A percentile compares a stretch with the other conserved stretches of the same genome.
Evolutionary conservation across 164 flowering plant genomes (phyloP).

Genomic region (Amborella trichopoda): DNA sequence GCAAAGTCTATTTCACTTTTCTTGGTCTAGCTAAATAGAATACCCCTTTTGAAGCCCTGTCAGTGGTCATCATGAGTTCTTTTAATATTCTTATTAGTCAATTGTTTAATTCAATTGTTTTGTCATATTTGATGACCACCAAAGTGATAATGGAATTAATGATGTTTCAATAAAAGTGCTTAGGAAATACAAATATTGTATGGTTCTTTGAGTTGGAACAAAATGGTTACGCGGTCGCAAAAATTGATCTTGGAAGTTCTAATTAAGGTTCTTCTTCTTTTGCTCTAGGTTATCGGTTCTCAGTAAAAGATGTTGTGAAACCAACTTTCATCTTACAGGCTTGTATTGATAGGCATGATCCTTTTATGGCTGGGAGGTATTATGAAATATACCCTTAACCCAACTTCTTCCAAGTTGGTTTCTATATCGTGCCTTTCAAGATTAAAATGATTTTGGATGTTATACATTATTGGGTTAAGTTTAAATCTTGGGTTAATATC

Average conservation of each 20-base stretch:
- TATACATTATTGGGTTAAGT: too few relatives aligned
- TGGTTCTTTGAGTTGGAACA: too few relatives aligned
- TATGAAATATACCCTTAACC: constrained; percentile 1
- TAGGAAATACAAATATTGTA: not conserved
- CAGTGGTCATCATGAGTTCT: too few relatives aligned
- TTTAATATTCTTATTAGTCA: too few relatives aligned
- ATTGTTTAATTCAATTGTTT: not conserved
- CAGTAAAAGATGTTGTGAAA: constrained; percentile 34
- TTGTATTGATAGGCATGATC: constrained; percentile 31
- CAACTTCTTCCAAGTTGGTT: not conserved
- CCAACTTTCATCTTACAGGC: constrained; percentile 29
- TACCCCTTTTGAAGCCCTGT: too few relatives aligned
- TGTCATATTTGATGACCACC: not conserved
- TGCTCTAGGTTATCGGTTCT: constrained; percentile 39
- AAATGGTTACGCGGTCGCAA: too few relatives aligned
- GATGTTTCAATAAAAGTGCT: not conserved
- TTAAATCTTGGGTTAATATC: too few relatives aligned
- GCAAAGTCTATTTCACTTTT: too few relatives aligned
- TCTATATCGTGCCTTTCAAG: not conserved
- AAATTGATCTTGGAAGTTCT: not conserved
- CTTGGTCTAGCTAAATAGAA: too few relatives aligned
- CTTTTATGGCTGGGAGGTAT: constrained; percentile 59
- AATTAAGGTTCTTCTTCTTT: constrained; percentile 6
- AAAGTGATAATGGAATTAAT: not conserved
- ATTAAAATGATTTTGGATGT: not conserved